A percentile compares a stretch with the other conserved stretches of the same genome.
Conservation (phyloP, 192 early-diverging fungal species). For the Coemansia sp. region DNA sequence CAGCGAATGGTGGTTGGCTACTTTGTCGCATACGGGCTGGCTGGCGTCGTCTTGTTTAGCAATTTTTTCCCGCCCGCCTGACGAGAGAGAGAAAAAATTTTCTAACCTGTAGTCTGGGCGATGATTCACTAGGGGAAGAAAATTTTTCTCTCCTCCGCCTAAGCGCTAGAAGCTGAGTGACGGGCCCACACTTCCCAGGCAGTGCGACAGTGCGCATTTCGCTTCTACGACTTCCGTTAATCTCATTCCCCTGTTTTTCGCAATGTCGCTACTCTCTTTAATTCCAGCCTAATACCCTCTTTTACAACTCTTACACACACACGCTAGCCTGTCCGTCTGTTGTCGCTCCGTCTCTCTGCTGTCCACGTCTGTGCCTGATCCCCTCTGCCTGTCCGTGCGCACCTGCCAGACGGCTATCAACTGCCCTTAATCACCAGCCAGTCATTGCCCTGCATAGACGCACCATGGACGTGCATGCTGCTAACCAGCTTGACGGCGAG, state of each 20-base stretch:
- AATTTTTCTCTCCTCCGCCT: neutral
- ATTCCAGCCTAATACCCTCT: neutral
- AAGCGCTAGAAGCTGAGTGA: neutral
- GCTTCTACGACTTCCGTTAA: neutral
- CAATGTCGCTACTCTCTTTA: neutral
- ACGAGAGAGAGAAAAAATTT: neutral
- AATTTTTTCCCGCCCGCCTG: conserved; percentile 88
- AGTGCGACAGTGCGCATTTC: neutral
- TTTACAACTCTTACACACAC: neutral
- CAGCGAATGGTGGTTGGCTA: conserved; percentile 56
- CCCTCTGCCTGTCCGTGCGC: too few species aligned
- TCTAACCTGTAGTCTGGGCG: neutral
- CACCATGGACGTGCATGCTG: too few species aligned
- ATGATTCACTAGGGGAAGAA: neutral
- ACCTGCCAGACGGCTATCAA: too few species aligned
- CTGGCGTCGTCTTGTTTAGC: conserved; percentile 80
- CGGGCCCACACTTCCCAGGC: neutral
- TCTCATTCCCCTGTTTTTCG: neutral
- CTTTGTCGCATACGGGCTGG: conserved; percentile 74
- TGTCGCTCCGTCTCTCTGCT: too few species aligned
- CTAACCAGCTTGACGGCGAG: too few species aligned
- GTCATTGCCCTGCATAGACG: too few species aligned
- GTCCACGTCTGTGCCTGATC: too few species aligned
- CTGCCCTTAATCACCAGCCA: too few species aligned
- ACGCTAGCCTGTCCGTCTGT: neutral